Base-by-base conservation (phyloP, 768 basidiomycete species). In the Pisolithus microcarpus region DNA sequence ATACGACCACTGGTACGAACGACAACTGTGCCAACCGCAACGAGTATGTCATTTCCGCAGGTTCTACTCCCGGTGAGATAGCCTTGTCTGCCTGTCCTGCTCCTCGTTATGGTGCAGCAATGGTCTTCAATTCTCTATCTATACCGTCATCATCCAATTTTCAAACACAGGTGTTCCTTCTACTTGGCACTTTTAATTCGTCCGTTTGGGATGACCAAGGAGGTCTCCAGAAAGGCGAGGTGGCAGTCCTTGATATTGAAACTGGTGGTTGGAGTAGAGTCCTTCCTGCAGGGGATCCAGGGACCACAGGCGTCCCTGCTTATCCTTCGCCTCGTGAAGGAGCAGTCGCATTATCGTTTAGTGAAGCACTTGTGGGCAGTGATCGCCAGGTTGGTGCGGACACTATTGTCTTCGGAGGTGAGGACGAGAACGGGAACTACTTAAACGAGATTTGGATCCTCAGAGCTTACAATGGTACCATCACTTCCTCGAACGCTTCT, bases 371-470 rank as follows among this genome's bases (percentile, higher is more conserved):
- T 7, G 82, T 87, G 7, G 87, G 87, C 7, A 56, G 58, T 7
- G 66, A 74, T 37, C 73, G 78, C 21, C 62, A 59, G 21, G 58
- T 58, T 18, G 78, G 76, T 18, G 73, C 85, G 23, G 89, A 91
- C 61, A 84, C 80, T 16, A 75, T 91, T 42, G 79, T 91, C 9
- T 91, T 88, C 56, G 89, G 89, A 31, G 89, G 89, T 38, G 76
- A 77, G 57, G 86, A 88, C 61, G 70, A 72, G 40, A 63, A 70
- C 50, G 88, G 88, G 13, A 78, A 71, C 23, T 82, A 86, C 60
- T 72, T 89, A 4, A 76, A 80, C 38, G 89, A 91, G 50, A 61
- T 91, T 10, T 91, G 89, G 89, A 63, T 91, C 7, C 72, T 91
- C 53, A 73, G 89, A 48, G 78, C 85, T 4, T 91, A 90, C 65